phyloP scores from a whole-genome alignment of 345 rosid species.

The Psidium guajava region DNA sequence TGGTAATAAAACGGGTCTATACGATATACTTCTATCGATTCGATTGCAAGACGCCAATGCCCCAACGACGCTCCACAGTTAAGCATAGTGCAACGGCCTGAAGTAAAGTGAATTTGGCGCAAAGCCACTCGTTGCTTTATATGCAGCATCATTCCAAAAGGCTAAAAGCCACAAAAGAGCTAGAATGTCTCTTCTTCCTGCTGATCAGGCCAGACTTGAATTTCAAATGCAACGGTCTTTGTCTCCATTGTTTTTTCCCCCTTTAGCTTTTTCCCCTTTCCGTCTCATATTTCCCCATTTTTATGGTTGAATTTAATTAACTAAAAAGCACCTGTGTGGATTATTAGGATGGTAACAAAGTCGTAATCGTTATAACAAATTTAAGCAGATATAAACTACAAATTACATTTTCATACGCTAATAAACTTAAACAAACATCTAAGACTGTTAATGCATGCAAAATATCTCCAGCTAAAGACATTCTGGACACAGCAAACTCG shows the following conservation, averaged over 20 bases:
- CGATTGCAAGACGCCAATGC: neutral
- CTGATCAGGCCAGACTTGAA: slow-evolving; percentile 5
- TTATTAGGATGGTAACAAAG: neutral
- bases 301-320: neutral
- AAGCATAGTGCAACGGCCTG: neutral
- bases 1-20: neutral
- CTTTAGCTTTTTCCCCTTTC: neutral
- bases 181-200: neutral
- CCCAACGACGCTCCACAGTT: neutral
- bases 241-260: neutral
- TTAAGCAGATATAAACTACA: neutral
- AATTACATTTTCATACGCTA: neutral
- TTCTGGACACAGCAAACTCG: neutral
- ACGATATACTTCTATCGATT: neutral
- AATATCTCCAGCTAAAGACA: neutral
- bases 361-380: neutral
- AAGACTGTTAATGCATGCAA: neutral
- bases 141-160: neutral
- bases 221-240: slow-evolving; percentile 36
- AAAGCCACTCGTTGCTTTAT: neutral
- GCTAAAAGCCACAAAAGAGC: neutral
- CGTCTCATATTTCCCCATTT: neutral
- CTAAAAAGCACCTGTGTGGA: neutral
- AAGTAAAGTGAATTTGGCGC: neutral
- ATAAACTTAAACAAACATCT: neutral